These are phyloP conservation scores for Emericellopsis atlantica DNA, from an alignment of 2,329 filamentous ascomycete genomes.

Conservation along the genomic window DNA sequence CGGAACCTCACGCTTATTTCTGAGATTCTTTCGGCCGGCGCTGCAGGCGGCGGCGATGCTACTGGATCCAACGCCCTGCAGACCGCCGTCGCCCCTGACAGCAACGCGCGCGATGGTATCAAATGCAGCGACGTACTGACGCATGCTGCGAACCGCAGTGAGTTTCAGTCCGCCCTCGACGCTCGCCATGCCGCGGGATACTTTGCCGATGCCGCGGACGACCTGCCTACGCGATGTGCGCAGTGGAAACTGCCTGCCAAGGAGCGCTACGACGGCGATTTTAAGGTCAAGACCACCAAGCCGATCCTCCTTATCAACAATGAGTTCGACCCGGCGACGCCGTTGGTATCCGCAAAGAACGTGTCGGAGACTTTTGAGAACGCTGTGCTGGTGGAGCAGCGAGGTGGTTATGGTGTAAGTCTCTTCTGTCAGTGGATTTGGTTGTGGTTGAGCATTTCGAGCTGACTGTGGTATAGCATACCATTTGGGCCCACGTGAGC, in stretches of 20 bases:
- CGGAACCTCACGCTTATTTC: not conserved
- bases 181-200: not conserved
- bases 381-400: slow-evolving; percentile 26
- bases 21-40: no score
- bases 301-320: slow-evolving; percentile 27
- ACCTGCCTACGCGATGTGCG: slow-evolving; percentile 2
- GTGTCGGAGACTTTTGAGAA: slow-evolving; percentile 21
- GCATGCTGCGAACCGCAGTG: not conserved
- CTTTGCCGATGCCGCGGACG: slow-evolving; percentile 1
- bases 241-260: slow-evolving; percentile 5
- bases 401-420: slow-evolving; percentile 10
- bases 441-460: no score
- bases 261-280: slow-evolving; percentile 7
- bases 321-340: slow-evolving; percentile 27
- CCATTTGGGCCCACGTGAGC: no score
- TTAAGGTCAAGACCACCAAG: slow-evolving; percentile 15
- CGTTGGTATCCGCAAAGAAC: slow-evolving; percentile 21
- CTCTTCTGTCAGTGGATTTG: no score
- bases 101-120: slow-evolving; percentile 5
- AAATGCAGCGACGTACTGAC: slow-evolving; percentile 7
- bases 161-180: slow-evolving; percentile 1
- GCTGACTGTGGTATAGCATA: no score
- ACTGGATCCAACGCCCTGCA: no score
- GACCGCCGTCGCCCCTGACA: not conserved
- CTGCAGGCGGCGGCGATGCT: no score